Evolutionary conservation across 768 basidiomycete species (phyloP).

Genomic region (Punctularia strigosozonata): DNA sequence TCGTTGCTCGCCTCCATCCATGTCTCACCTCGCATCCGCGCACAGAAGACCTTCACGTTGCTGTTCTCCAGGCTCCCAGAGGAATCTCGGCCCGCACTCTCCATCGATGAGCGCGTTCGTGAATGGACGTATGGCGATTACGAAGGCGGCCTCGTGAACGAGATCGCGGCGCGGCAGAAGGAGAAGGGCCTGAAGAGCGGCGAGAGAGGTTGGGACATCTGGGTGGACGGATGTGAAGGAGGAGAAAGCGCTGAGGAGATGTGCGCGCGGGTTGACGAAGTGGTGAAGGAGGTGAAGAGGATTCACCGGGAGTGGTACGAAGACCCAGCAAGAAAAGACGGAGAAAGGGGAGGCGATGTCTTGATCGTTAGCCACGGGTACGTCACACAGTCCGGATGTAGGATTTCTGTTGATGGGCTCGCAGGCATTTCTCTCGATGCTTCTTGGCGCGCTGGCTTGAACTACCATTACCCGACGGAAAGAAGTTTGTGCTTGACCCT

Average conservation of each 20-base stretch:
- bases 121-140: conserved; percentile 32
- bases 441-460: not conserved
- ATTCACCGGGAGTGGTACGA: conserved; percentile 5
- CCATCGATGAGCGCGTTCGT: conserved; percentile 6
- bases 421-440: not conserved
- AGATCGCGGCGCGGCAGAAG: conserved; percentile 3
- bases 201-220: conserved; percentile 25
- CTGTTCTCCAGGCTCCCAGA: conserved; percentile 15
- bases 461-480: not conserved
- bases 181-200: conserved; percentile 17
- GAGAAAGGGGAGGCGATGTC: conserved; percentile 5
- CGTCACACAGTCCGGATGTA: too few species aligned
- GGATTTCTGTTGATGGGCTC: too few species aligned
- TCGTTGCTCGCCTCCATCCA: not conserved
- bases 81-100: conserved; percentile 7
- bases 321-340: conserved; percentile 5
- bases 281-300: conserved; percentile 8
- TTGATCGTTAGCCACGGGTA: conserved; percentile 7
- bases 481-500: not conserved
- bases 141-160: conserved; percentile 11
- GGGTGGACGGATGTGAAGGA: conserved; percentile 29
- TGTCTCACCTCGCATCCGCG: not conserved
- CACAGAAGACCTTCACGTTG: not conserved
- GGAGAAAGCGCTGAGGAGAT: conserved; percentile 31
- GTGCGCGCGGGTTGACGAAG: conserved; percentile 25